phyloP scores from a whole-genome alignment of 257 asterid genomes.

The Gynochthodes officinalis region DNA sequence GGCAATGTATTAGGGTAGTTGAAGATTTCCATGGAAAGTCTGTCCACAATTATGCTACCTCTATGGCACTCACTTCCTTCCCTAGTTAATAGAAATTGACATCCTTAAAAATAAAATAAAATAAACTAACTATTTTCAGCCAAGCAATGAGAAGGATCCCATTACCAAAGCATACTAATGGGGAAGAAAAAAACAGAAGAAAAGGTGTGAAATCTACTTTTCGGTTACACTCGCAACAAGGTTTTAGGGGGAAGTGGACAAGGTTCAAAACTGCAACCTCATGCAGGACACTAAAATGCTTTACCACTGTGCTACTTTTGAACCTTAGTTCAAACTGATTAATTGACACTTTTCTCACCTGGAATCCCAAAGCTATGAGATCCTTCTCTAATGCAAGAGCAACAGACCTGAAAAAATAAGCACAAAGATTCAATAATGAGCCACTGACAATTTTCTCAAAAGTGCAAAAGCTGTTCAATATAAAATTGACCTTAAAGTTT shows the following conservation, averaged over 20 bases:
- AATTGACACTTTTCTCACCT: constrained; percentile 48
- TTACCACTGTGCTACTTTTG: not conserved
- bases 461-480: constrained; percentile 16
- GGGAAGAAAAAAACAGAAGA: too few relatives aligned
- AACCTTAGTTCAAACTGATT: not conserved
- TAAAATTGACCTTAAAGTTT: constrained; percentile 62
- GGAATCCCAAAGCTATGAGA: constrained; percentile 88
- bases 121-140: not conserved
- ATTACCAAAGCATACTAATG: not conserved
- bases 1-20: not conserved
- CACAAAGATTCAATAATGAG: not conserved
- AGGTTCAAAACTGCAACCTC: not conserved
- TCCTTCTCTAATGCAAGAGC: constrained; percentile 89
- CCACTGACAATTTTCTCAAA: constrained; percentile 1
- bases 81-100: not conserved
- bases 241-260: not conserved
- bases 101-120: not conserved
- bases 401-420: constrained; percentile 65
- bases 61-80: not conserved
- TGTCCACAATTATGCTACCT: not conserved
- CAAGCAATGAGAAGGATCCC: not conserved
- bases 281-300: not conserved
- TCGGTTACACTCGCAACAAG: too few relatives aligned
- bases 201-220: too few relatives aligned
- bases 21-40: not conserved